A percentile compares a stretch with the other conserved stretches of the same genome.
Evolutionary conservation across 208 protist genomes (phyloP).

Genomic region (Leptomonas seymouri): DNA sequence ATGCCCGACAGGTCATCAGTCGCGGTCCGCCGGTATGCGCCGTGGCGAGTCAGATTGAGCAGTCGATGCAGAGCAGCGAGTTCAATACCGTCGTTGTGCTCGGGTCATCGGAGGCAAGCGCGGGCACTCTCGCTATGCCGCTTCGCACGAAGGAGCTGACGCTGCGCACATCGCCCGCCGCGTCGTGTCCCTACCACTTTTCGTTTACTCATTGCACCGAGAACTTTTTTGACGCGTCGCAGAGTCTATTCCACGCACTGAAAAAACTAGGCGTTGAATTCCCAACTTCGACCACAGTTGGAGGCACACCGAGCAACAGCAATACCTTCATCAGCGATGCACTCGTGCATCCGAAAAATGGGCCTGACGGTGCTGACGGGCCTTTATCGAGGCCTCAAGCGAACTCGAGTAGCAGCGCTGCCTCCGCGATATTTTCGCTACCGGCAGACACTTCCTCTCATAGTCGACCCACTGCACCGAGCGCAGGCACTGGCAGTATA

Average conservation of each 20-base stretch:
- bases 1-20: slow-evolving; percentile 20
- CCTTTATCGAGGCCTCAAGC: no score
- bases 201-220: slow-evolving; percentile 29
- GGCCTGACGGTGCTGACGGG: no score
- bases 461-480: no score
- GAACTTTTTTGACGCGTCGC: slow-evolving; percentile 22
- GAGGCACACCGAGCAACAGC: no score
- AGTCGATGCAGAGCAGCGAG: slow-evolving; percentile 14
- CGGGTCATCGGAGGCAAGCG: slow-evolving; percentile 8
- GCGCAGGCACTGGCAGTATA: no score
- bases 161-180: slow-evolving; percentile 22
- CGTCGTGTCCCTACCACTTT: slow-evolving; percentile 34
- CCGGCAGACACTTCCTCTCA: no score
- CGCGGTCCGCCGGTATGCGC: slow-evolving; percentile 16
- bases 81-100: slow-evolving; percentile 19
- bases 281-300: no score
- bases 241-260: slow-evolving; percentile 14
- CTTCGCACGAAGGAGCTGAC: slow-evolving; percentile 27
- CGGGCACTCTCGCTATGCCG: neutral
- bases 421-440: no score
- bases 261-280: neutral
- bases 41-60: slow-evolving; percentile 22
- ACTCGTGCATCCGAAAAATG: no score
- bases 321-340: no score
- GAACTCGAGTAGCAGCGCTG: no score